A percentile compares a stretch with the other conserved stretches of the same genome.
phyloP scores from a whole-genome alignment of 768 basidiomycete genomes.

The Xerocomellus dryophilus region DNA sequence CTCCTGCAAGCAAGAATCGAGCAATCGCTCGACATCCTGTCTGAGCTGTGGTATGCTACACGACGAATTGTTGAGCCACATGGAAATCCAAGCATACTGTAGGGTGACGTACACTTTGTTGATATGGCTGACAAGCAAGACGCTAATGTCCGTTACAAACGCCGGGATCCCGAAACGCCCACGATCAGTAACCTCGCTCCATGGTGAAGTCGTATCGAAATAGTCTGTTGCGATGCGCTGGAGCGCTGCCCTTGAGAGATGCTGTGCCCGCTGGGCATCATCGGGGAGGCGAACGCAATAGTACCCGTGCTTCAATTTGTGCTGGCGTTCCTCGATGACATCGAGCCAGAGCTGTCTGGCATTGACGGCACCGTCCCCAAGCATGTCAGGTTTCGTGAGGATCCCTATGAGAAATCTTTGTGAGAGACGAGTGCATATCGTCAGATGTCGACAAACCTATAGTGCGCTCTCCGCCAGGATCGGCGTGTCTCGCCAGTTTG shows the following conservation, averaged over 20 bases:
- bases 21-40: conserved; percentile 37
- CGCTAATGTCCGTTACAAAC: conserved; percentile 53
- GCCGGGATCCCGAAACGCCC: conserved; percentile 52
- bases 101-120: conserved; percentile 44
- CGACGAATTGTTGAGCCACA: neutral
- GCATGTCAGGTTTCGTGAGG: conserved; percentile 65
- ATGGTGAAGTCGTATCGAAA: conserved; percentile 49
- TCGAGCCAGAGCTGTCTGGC: conserved; percentile 46
- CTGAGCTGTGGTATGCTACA: conserved; percentile 48
- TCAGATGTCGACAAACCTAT: conserved; percentile 45
- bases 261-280: conserved; percentile 47
- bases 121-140: conserved; percentile 51
- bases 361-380: conserved; percentile 43
- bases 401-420: conserved; percentile 42
- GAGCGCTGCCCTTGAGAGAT: conserved; percentile 36
- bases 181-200: conserved; percentile 46
- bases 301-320: conserved; percentile 55
- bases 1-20: conserved; percentile 34
- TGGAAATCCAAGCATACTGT: neutral
- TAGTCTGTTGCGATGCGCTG: conserved; percentile 40
- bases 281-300: conserved; percentile 66
- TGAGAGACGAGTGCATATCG: neutral
- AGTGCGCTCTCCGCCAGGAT: conserved; percentile 54
- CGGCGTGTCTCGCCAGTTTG: conserved; percentile 49
- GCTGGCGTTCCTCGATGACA: conserved; percentile 45